Percentiles rank a stretch among this genome's conserved stretches.
Evolutionary conservation across 2,329 filamentous ascomycete genomes (phyloP).

Genomic region (Scedosporium minutisporum): DNA sequence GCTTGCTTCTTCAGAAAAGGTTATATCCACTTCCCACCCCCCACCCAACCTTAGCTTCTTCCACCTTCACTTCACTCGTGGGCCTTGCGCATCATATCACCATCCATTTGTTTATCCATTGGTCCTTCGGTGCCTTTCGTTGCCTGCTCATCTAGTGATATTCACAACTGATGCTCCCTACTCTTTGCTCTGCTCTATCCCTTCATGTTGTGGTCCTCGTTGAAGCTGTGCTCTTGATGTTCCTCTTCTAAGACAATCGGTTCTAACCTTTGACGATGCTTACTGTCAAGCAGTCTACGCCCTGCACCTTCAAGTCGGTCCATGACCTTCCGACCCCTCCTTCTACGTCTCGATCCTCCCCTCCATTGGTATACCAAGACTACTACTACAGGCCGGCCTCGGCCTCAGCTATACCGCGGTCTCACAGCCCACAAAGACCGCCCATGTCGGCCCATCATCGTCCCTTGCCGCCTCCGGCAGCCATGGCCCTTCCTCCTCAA

Average conservation of each 20-base stretch:
- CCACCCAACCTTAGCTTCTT: neutral
- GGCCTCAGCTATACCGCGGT: constrained; percentile 27
- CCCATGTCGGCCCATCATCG: constrained; percentile 62
- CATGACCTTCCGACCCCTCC: constrained; percentile 54
- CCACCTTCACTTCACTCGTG: neutral
- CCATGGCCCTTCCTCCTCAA: constrained; percentile 49
- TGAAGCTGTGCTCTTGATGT: constrained; percentile 13
- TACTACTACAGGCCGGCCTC: constrained; percentile 24
- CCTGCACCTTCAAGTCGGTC: constrained; percentile 50
- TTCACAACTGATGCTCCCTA: neutral
- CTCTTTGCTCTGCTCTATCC: constrained; percentile 13
- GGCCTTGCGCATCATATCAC: neutral
- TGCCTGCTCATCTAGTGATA: neutral
- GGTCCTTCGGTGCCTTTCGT: neutral
- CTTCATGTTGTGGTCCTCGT: constrained; percentile 16
- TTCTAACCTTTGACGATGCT: constrained; percentile 31
- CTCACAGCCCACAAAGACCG: constrained; percentile 38
- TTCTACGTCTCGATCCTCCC: constrained; percentile 43
- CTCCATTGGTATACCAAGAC: constrained; percentile 42
- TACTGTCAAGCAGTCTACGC: constrained; percentile 50
- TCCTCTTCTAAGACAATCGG: constrained; percentile 22
- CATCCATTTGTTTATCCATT: neutral
- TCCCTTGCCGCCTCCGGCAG: constrained; percentile 58
- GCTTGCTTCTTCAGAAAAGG: constrained; percentile 25
- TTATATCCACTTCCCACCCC: constrained; percentile 20